These are phyloP conservation scores for Poa pratensis DNA, from an alignment of 176 grass and related monocot species.

Conservation along the genomic window DNA sequence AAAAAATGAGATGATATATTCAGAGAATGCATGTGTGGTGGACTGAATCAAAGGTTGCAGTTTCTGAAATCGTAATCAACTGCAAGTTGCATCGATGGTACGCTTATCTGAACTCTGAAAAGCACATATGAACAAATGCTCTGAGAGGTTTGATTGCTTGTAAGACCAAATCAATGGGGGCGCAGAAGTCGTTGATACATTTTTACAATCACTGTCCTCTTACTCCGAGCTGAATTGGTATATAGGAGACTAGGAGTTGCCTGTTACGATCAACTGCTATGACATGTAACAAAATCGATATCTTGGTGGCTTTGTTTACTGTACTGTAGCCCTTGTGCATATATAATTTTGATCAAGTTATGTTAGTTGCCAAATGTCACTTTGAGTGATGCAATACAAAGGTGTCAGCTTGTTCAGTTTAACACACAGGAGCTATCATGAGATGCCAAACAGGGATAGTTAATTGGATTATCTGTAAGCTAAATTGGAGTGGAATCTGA, in stretches of 20 bases:
- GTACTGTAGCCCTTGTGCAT: background rate
- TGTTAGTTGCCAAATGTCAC: conserved; percentile 6
- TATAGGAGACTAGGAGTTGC: background rate
- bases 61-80: background rate
- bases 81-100: conserved; percentile 11
- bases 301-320: background rate
- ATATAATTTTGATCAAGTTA: conserved; percentile 35
- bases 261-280: background rate
- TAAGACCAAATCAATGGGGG: conserved; percentile 37
- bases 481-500: background rate
- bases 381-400: background rate
- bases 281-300: background rate
- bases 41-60: conserved; percentile 4
- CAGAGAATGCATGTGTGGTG: background rate
- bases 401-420: background rate
- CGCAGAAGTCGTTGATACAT: background rate
- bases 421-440: background rate
- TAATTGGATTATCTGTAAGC: background rate
- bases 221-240: background rate
- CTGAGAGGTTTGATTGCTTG: conserved; percentile 3
- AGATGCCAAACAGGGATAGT: too few species aligned
- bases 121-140: background rate
- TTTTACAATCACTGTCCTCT: conserved; percentile 13
- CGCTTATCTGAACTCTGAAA: background rate
- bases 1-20: background rate